These are phyloP conservation scores for Elsinoe arachidis DNA, from an alignment of 2,329 filamentous ascomycete species.

Conservation along the genomic window DNA sequence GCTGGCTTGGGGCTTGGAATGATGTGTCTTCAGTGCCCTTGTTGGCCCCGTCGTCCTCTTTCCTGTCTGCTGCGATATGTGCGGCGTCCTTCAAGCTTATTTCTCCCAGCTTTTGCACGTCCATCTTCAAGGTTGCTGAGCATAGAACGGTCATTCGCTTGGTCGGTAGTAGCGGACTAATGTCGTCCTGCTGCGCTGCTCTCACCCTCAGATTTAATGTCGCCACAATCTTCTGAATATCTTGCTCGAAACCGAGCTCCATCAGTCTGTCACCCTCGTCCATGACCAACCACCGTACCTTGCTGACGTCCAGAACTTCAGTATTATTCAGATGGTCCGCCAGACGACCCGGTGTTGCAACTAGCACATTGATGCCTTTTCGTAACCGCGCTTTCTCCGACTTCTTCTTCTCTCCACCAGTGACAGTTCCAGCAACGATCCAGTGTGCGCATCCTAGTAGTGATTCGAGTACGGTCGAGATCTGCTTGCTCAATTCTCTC, in stretches of 20 bases:
- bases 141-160: constrained; percentile 82
- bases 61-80: constrained; percentile 60
- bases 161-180: constrained; percentile 55
- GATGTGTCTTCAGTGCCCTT: constrained; percentile 42
- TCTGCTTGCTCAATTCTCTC: constrained; percentile 89
- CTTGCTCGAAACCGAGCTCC: constrained; percentile 95
- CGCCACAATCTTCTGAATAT: constrained; percentile 77
- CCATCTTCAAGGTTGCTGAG: constrained; percentile 97
- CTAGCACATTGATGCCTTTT: constrained; percentile 91
- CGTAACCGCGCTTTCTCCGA: constrained; percentile 87
- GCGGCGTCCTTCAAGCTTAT: constrained; percentile 91
- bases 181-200: constrained; percentile 50
- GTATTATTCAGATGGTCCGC: constrained; percentile 91
- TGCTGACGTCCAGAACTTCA: constrained; percentile 76
- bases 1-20: constrained; percentile 79
- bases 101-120: constrained; percentile 85
- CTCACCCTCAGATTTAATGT: constrained; percentile 63
- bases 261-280: constrained; percentile 97
- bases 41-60: constrained; percentile 38
- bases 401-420: constrained; percentile 63
- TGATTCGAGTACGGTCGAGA: constrained; percentile 74
- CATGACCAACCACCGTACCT: constrained; percentile 84
- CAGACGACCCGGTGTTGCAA: constrained; percentile 85
- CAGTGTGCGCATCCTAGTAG: constrained; percentile 83
- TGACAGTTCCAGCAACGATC: constrained; percentile 83